phyloP scores from a whole-genome alignment of 2,329 filamentous ascomycete genomes.

The Amylocarpus encephaloides region DNA sequence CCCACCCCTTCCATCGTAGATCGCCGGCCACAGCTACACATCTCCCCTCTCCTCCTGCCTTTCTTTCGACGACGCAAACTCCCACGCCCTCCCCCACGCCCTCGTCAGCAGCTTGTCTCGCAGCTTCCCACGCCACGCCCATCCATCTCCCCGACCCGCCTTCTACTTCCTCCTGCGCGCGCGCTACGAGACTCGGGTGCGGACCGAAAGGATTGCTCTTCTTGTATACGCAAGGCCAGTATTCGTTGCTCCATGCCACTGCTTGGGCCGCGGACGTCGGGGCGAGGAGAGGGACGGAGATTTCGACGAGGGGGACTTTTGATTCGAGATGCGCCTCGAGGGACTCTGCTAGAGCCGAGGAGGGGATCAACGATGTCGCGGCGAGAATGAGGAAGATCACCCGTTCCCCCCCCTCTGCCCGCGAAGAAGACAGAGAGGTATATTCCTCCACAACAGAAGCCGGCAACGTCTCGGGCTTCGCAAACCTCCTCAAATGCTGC shows the following conservation, averaged over 20 bases:
- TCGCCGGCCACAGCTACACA: constrained; percentile 71
- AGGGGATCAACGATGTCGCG: constrained; percentile 43
- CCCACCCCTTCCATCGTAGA: constrained; percentile 60
- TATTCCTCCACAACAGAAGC: constrained; percentile 53
- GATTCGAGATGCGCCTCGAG: background rate
- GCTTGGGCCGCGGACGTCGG: constrained; percentile 73
- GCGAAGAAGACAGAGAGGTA: constrained; percentile 31
- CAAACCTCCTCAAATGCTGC: constrained; percentile 69
- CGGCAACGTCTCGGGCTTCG: constrained; percentile 63
- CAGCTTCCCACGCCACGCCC: constrained; percentile 59
- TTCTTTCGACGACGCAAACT: constrained; percentile 63
- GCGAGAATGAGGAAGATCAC: constrained; percentile 43
- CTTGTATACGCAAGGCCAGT: constrained; percentile 81
- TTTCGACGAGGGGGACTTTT: constrained; percentile 35
- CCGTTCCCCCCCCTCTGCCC: constrained; percentile 38
- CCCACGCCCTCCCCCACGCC: constrained; percentile 65
- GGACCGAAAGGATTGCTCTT: constrained; percentile 84
- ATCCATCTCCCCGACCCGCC: constrained; percentile 60
- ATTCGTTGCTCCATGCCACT: constrained; percentile 64
- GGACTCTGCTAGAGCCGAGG: constrained; percentile 44
- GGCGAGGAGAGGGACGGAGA: constrained; percentile 65
- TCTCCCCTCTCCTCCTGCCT: constrained; percentile 17
- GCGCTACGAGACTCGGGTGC: constrained; percentile 67
- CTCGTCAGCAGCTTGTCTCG: constrained; percentile 47
- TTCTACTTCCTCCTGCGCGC: constrained; percentile 63